Base-by-base conservation (phyloP, 2,329 filamentous ascomycete genomes). In the Pseudocercospora fijiensis region DNA sequence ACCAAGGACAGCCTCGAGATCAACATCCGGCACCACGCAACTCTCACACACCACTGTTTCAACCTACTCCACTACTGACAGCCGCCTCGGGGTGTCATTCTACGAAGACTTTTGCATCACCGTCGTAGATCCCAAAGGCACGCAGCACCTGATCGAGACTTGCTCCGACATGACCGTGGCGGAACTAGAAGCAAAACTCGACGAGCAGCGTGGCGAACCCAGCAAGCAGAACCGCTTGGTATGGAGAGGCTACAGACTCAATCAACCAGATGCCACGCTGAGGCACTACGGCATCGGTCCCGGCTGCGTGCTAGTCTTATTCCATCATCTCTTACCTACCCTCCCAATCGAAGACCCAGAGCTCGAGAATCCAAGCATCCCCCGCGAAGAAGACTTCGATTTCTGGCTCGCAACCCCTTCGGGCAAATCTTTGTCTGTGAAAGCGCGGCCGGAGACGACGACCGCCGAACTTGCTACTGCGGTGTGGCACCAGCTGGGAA, bases 241-340 rank as follows among this genome's bases (percentile, higher is more conserved):
- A 0, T 67, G 65, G 65, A 61, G 58, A 53, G 61, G 57, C 18
- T 66, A 67, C 45, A 41, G 64, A 18, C 41, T 67, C 11, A 65
- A 67, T 52, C 65, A 64, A 33, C 65, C 64, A 11, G 51, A 66
- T 57, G 64, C 65, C 1, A 66, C 65, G 20, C 28, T 67, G 4
- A 37, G 55, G 9, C 33, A 65, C 45, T 65, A 65, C 28, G 62
- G 62, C 30, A 58, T 65, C 20, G 53, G 45, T 4, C 53, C 52
- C 10, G 56, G 56, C 8, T 56, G 49, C 13, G 51, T 43, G 5
- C 45, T 65, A 1, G 47, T 53, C n/a, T 45, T 65, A 16, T 56
- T 61, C 3, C 28, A 60, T 13, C 53, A 58, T 18, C 26, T 58
- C 2, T 26, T 58, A 5, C 62, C 62, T 13, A 58, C 43, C 27